Percentiles rank a stretch among this genome's conserved stretches.
Evolutionary conservation across 805 yeast genomes (phyloP).

Genomic region (Lipomyces oligophaga): DNA sequence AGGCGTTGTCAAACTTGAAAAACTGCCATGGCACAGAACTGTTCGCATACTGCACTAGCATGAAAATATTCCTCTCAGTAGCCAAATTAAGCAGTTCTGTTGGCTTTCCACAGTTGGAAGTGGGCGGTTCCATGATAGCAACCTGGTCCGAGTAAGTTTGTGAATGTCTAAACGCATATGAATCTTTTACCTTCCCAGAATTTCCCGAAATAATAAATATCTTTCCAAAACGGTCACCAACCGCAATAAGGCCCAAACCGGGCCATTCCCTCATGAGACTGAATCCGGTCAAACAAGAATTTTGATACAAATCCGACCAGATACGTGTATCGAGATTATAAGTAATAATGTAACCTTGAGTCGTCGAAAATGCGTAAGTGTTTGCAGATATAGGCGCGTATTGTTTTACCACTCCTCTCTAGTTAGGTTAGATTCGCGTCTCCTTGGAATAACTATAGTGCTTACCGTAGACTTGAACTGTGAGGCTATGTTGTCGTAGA

Average conservation of each 20-base stretch:
- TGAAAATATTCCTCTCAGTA: conserved; percentile 21
- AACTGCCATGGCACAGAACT: conserved; percentile 51
- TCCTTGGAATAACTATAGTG: not conserved
- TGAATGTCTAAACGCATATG: conserved; percentile 13
- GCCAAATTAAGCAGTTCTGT: conserved; percentile 26
- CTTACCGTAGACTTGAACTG: conserved; percentile 2
- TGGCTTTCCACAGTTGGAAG: conserved; percentile 4
- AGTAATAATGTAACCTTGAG: conserved; percentile 29
- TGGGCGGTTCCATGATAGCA: conserved; percentile 13
- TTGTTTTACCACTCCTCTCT: conserved; percentile 19
- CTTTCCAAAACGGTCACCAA: conserved; percentile 37
- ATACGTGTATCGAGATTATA: conserved; percentile 3
- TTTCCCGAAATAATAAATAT: conserved; percentile 31
- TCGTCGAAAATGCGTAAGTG: conserved; percentile 32
- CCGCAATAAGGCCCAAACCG: conserved; percentile 6
- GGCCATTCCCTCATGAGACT: conserved; percentile 45
- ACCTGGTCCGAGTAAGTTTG: no score
- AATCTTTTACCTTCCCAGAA: not conserved
- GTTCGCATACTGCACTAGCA: conserved; percentile 65
- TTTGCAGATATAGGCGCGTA: conserved; percentile 2
- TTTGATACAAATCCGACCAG: conserved; percentile 34
- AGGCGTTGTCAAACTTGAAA: conserved; percentile 37
- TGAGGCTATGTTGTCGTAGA: conserved; percentile 31
- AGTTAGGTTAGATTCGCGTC: not conserved
- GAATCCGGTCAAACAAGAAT: conserved; percentile 39